Percentiles rank a stretch among this genome's conserved stretches.
phyloP scores from a whole-genome alignment of 1,139 yeast genomes.

The Debaryomycetaceae sp. region DNA sequence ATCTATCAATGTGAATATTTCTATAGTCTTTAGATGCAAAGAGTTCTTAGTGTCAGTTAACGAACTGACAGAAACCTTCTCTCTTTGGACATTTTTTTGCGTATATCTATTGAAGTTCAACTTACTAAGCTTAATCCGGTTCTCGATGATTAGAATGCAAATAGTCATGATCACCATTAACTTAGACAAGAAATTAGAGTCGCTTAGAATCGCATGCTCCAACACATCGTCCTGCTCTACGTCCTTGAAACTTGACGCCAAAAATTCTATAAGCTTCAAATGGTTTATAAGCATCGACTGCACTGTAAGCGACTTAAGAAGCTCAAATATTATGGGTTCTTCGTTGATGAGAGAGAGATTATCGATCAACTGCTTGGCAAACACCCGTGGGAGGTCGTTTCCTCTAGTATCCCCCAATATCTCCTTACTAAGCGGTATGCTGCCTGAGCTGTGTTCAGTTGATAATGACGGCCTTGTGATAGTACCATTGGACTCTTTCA shows the following conservation, averaged over 20 bases:
- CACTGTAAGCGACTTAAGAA: constrained; percentile 29
- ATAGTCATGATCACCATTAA: constrained; percentile 27
- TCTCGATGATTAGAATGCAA: constrained; percentile 29
- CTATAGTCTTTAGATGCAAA: constrained; percentile 29
- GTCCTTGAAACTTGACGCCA: constrained; percentile 17
- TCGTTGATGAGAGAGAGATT: constrained; percentile 18
- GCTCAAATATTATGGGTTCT: constrained; percentile 21
- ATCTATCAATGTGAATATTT: constrained; percentile 26
- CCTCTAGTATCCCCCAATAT: constrained; percentile 1
- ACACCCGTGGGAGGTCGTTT: background rate
- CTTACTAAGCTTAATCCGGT: constrained; percentile 20
- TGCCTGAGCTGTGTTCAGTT: constrained; percentile 5
- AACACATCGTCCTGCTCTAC: constrained; percentile 19
- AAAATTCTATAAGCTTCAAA: constrained; percentile 23
- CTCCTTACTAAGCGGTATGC: constrained; percentile 1
- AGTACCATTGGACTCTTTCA: constrained; percentile 5
- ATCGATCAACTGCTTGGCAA: constrained; percentile 14
- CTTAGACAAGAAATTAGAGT: constrained; percentile 30
- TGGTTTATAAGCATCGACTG: constrained; percentile 25
- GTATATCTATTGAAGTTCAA: constrained; percentile 9
- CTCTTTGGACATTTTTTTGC: constrained; percentile 6
- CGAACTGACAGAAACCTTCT: background rate
- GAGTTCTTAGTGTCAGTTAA: constrained; percentile 20
- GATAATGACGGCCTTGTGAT: constrained; percentile 4
- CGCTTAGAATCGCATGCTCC: constrained; percentile 27